phyloP scores from a whole-genome alignment of 2,329 filamentous ascomycete genomes.

The Stemphylium beticola region DNA sequence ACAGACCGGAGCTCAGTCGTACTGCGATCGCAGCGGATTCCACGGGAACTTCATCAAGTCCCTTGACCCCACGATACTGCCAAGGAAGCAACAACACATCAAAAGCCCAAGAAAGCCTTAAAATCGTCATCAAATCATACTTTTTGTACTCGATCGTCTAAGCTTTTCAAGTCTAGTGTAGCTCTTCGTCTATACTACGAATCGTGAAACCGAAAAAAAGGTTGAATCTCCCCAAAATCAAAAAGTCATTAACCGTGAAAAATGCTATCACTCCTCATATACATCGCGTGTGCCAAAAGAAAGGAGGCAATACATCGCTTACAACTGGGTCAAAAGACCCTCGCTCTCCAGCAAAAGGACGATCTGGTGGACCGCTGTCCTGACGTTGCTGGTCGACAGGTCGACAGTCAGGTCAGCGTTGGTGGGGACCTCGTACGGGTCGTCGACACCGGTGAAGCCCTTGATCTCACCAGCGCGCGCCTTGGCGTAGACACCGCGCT shows the following conservation, averaged over 20 bases:
- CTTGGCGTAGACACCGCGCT: constrained; percentile 83
- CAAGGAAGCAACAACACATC: background rate
- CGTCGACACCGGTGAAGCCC: constrained; percentile 97
- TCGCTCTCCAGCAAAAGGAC: constrained; percentile 88
- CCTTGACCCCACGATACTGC: no score
- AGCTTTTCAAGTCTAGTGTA: constrained; percentile 5
- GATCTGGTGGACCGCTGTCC: constrained; percentile 96
- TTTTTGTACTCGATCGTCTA: background rate
- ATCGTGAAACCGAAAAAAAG: background rate
- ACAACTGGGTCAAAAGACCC: constrained; percentile 75
- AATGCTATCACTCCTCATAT: background rate
- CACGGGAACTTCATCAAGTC: no score
- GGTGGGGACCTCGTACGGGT: constrained; percentile 86
- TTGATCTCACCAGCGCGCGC: constrained; percentile 91
- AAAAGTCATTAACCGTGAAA: background rate
- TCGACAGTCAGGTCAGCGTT: constrained; percentile 88
- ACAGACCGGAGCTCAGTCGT: no score
- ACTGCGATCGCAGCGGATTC: no score
- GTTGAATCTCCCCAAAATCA: background rate
- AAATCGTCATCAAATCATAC: background rate
- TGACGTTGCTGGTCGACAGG: constrained; percentile 81
- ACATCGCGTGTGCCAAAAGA: background rate
- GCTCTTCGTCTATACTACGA: constrained; percentile 3
- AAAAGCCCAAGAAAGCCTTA: background rate
- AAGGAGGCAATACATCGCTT: background rate